Evolutionary conservation across 208 protist genomes (phyloP).

Genomic region (Trypanosoma congolense): DNA sequence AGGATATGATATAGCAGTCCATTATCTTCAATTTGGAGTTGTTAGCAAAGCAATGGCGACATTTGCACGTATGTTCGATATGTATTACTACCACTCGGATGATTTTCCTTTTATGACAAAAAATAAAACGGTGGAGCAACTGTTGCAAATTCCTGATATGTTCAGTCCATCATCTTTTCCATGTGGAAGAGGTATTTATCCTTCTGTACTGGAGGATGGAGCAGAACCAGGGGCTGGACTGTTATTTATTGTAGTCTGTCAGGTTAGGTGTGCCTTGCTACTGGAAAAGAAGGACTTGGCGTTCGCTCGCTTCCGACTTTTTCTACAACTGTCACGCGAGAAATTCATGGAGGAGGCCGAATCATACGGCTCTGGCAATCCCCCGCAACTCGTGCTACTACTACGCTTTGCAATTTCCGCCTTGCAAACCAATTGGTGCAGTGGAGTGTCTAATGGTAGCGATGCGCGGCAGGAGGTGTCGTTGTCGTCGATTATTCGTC

Average conservation of each 20-base stretch:
- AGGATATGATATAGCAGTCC: conserved; percentile 61
- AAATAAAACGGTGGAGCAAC: conserved; percentile 32
- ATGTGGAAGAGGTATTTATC: conserved; percentile 30
- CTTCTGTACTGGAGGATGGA: conserved; percentile 31
- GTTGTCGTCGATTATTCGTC: too few relatives aligned
- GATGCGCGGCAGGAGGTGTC: too few relatives aligned
- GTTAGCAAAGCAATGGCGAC: conserved; percentile 44
- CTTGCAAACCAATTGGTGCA: conserved; percentile 25
- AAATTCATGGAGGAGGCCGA: conserved; percentile 52
- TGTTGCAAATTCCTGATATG: conserved; percentile 44
- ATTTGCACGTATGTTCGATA: conserved; percentile 48
- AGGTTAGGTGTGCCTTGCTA: conserved; percentile 53
- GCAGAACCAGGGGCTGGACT: conserved; percentile 64
- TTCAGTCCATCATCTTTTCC: conserved; percentile 33
- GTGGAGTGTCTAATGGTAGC: too few relatives aligned
- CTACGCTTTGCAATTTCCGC: conserved; percentile 61
- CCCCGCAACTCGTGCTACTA: conserved; percentile 52
- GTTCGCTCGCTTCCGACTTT: conserved; percentile 34
- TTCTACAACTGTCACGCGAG: conserved; percentile 61
- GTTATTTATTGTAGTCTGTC: conserved; percentile 47
- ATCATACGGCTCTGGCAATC: conserved; percentile 9
- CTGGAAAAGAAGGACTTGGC: conserved; percentile 30
- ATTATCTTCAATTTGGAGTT: conserved; percentile 76
- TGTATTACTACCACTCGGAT: conserved; percentile 87
- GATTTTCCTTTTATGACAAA: conserved; percentile 59